phyloP scores from a whole-genome alignment of 371 early-diverging fungal species.

The Zopfochytrium polystomum region DNA sequence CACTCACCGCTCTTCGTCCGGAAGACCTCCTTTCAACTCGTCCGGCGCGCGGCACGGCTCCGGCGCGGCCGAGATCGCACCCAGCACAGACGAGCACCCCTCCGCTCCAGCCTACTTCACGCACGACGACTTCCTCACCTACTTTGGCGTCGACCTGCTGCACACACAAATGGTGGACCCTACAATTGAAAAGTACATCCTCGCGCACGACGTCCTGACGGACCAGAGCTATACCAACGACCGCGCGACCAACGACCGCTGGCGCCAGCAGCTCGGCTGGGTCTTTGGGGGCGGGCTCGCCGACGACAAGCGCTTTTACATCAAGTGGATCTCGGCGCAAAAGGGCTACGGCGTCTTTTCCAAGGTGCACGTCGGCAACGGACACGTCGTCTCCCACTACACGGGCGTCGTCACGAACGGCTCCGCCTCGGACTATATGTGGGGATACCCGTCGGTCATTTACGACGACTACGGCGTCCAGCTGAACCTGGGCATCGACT shows the following conservation, averaged over 20 bases:
- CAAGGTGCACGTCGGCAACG: slow-evolving; percentile 1
- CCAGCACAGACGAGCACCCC: not conserved
- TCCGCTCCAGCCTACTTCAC: not conserved
- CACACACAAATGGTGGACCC: not conserved
- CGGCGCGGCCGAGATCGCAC: not conserved
- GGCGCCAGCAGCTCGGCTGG: not conserved
- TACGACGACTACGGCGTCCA: slow-evolving; percentile 1
- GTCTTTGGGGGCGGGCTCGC: not conserved
- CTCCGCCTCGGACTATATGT: not conserved
- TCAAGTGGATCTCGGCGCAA: slow-evolving; percentile 12
- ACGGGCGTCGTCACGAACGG: slow-evolving; percentile 8
- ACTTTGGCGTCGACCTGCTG: slow-evolving; percentile 4
- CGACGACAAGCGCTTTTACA: slow-evolving; percentile 5
- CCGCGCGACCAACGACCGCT: not conserved
- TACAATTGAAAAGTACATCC: not conserved
- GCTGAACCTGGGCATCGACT: slow-evolving; percentile 11
- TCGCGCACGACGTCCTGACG: not conserved
- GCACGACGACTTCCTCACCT: slow-evolving; percentile 13
- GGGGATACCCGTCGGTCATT: not conserved
- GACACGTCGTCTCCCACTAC: slow-evolving; percentile 18
- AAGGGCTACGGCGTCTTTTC: slow-evolving; percentile 26
- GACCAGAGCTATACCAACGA: slow-evolving; percentile 6
- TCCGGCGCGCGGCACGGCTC: not conserved
- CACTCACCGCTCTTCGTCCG: not conserved
- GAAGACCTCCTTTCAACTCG: not conserved